Evolutionary conservation across 495 filamentous ascomycete genomes (phyloP), one percentile per base, ranked within the genome.

Genomic region (Penicillium paradoxum): DNA sequence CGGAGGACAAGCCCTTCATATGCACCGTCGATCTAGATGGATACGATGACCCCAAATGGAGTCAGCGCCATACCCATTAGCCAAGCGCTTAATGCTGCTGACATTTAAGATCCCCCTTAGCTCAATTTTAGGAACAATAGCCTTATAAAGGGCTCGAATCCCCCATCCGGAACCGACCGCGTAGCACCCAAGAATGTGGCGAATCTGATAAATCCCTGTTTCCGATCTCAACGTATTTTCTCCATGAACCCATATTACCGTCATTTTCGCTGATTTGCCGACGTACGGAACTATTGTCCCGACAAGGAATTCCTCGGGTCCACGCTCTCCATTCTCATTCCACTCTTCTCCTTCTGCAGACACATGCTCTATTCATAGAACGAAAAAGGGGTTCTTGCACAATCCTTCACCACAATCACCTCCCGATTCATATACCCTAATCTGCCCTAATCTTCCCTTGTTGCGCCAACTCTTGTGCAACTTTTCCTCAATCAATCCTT

Each of bases 1-100:
- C 45, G n/a, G n/a, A n/a, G n/a, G n/a, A n/a, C n/a, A 49, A 41
- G 15, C 22, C 21, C 34, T 51, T 37, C 41, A 52, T 40, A 62
- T 63, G 59, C 59, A 63, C 30, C 13, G 59, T 63, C 56, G 59
- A 63, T 63, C 60, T 40, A 56, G 41, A 60, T 60, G 58, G 54
- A 55, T 51, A 60, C 49, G 10, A 59, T 53, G 17, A 5, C 54
- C 54, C 50, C 41, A 51, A 50, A 37, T 36, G 38, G 44, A 45
- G 55, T 37, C 42, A 44, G 9, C 29, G 39, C 48, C 47, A 38
- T 50, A 56, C 49, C 51, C 29, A 54, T 46, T 54, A 57, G 46
- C 46, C 18, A 19, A 55, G 17, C 49, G 42, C 37, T 13, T n/a
- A 53, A 27, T 54, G 24, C 7, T 49, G 34, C 46, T 49, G 46